Evolutionary conservation across 495 filamentous ascomycete genomes (phyloP).

Genomic region (Opeltia flavorubescens): DNA sequence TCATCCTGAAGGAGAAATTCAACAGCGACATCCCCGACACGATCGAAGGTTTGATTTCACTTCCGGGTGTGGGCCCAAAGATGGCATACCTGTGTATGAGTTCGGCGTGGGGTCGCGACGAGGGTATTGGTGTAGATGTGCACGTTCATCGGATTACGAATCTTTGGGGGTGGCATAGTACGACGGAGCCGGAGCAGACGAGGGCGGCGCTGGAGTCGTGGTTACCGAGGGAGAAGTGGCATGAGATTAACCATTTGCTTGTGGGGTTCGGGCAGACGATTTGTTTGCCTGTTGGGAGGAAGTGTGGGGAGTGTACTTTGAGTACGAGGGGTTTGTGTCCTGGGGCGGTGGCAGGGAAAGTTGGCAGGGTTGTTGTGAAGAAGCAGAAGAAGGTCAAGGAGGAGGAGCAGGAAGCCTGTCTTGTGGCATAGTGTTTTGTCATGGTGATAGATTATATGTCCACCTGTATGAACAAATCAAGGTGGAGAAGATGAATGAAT

Average conservation of each 20-base stretch:
- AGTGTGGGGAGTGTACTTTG: constrained; percentile 72
- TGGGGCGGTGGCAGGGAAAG: constrained; percentile 41
- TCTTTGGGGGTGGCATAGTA: constrained; percentile 86
- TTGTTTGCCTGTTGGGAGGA: constrained; percentile 65
- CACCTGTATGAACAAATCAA: too few relatives aligned
- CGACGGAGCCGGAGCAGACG: constrained; percentile 76
- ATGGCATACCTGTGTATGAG: constrained; percentile 92
- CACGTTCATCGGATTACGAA: constrained; percentile 85
- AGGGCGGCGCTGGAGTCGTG: constrained; percentile 62
- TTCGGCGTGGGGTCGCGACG: constrained; percentile 45
- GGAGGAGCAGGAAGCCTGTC: constrained; percentile 16
- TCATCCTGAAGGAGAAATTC: constrained; percentile 55
- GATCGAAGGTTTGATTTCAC: constrained; percentile 57
- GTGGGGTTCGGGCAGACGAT: constrained; percentile 85
- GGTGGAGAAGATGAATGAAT: too few relatives aligned
- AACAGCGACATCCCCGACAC: constrained; percentile 72
- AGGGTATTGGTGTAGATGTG: constrained; percentile 54
- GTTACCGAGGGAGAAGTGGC: constrained; percentile 80
- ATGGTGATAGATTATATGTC: too few relatives aligned
- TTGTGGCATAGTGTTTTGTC: not conserved
- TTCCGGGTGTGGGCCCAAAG: constrained; percentile 92
- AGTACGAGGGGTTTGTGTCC: constrained; percentile 62
- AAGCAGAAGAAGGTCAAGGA: constrained; percentile 28
- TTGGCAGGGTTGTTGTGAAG: constrained; percentile 24
- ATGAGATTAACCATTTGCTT: constrained; percentile 84